Evolutionary conservation across 2,329 filamentous ascomycete species (phyloP).

Genomic region (Fusarium sp.): DNA sequence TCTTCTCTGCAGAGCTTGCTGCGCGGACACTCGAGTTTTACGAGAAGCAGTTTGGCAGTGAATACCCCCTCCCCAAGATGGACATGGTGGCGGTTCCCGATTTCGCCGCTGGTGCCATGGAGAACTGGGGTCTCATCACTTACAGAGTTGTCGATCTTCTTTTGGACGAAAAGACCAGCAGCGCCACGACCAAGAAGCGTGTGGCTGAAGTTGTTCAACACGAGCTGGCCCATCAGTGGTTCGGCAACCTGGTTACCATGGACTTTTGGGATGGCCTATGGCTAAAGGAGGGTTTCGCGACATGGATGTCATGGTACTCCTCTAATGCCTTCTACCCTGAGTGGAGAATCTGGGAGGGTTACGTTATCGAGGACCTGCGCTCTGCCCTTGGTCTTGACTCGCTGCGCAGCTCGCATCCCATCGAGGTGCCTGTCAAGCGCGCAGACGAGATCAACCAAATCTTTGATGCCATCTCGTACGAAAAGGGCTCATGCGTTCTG

Average conservation of each 20-base stretch:
- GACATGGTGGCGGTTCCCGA: constrained; percentile 84
- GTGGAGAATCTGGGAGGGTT: constrained; percentile 98
- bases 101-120: constrained; percentile 96
- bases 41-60: constrained; percentile 90
- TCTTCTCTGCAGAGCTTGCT: constrained; percentile 90
- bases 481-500: constrained; percentile 94
- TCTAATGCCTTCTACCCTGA: constrained; percentile 97
- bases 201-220: constrained; percentile 97
- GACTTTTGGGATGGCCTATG: constrained; percentile 98
- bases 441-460: constrained; percentile 98
- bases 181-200: constrained; percentile 89
- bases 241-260: constrained; percentile 97
- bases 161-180: constrained; percentile 90
- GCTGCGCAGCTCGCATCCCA: constrained; percentile 92
- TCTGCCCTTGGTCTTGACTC: constrained; percentile 90
- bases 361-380: constrained; percentile 92
- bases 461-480: constrained; percentile 97
- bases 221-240: constrained; percentile 98
- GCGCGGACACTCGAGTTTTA: constrained; percentile 93
- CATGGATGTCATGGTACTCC: constrained; percentile 71
- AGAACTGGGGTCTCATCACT: constrained; percentile 97
- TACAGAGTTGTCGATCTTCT: constrained; percentile 88
- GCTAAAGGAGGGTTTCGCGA: constrained; percentile 93
- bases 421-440: constrained; percentile 95
- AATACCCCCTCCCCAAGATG: constrained; percentile 66